Evolutionary conservation across 2,329 filamentous ascomycete species (phyloP), one percentile per base, ranked within the genome.

Genomic region (Drechmeria coniospora): DNA sequence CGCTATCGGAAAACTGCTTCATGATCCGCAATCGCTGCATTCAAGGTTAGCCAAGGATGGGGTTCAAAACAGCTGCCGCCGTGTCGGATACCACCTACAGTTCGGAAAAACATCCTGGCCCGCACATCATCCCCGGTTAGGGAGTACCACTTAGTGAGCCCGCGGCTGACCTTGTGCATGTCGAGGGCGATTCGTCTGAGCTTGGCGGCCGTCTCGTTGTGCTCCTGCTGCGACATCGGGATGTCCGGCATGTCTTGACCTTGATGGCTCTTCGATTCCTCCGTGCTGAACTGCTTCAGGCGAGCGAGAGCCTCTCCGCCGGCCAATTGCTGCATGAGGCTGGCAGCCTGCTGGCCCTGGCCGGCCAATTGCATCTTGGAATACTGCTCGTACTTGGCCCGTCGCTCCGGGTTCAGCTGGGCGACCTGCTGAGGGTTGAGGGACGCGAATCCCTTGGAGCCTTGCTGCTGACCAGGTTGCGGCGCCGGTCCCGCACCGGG

Each of bases 1-100:
- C 58, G 10, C 57, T 58, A 31, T 70, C 62, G 4, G 45, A 41
- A 34, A 69, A 74, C 39, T 75, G 70, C 24, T 56, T 58, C 1
- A 57, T 38, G 18, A 74, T 51, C 8, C 64, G 65, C 16, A 57
- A 47, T 33, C 68, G 64, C 68, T 74, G 39, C 22, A 7, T 22
- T 19, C 3, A 32, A 6, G 21, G 43, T 63, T 45, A 63, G 54
- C 35, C 32, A 13, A 3, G 27, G 11, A 8, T 19, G 10, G n/a
- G n/a, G n/a, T n/a, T 15, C 12, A 15, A 4, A n/a, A 8, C 3
- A 15, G 13, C 6, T n/a, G 19, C 10, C 18, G n/a, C n/a, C 6
- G 19, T 6, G n/a, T n/a, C 9, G 15, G 23, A 8, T n/a, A 4
- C 8, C 8, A 56, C 64, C 54, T 51, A 69, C 65, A 35, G 54